A percentile compares a stretch with the other conserved stretches of the same genome.
Conservation (phyloP, 2,329 filamentous ascomycete genomes). For the Colletotrichum theobromicola region DNA sequence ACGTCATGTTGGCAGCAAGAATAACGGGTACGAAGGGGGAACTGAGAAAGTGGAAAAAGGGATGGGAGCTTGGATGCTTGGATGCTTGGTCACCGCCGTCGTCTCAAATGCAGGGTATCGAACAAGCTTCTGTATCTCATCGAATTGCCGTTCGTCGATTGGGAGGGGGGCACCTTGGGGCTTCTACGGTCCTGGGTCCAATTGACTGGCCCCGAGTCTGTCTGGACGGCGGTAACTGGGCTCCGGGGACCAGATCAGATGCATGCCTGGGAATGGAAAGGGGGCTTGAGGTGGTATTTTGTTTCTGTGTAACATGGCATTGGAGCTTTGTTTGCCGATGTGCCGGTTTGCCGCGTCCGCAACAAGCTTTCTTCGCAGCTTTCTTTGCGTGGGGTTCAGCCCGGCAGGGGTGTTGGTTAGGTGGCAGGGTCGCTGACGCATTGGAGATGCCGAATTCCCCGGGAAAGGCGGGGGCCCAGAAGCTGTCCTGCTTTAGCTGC, state of each 20-base stretch:
- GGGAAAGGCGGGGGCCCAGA: neutral
- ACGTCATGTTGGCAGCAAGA: slow-evolving; percentile 1
- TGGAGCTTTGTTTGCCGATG: slow-evolving; percentile 14
- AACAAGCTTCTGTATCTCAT: neutral
- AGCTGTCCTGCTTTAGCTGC: neutral
- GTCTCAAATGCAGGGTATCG: neutral
- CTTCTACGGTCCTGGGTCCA: too few species aligned
- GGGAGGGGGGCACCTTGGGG: neutral
- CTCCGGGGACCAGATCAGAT: neutral
- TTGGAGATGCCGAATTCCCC: slow-evolving; percentile 11
- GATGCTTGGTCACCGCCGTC: neutral
- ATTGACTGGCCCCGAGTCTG: neutral
- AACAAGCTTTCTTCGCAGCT: slow-evolving; percentile 12
- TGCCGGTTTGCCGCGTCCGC: slow-evolving; percentile 8
- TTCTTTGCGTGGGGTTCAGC: neutral
- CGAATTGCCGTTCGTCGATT: neutral
- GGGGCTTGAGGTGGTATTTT: too few species aligned
- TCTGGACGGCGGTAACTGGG: neutral
- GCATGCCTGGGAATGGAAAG: neutral
- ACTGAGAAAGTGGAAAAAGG: rapidly evolving
- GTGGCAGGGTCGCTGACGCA: neutral
- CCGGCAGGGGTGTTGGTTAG: slow-evolving; percentile 3
- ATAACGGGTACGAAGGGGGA: neutral
- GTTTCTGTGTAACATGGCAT: neutral
- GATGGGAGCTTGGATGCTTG: neutral